These are phyloP conservation scores for Kodamaea kakaduensis DNA, from an alignment of 805 yeast species.

Conservation along the genomic window DNA sequence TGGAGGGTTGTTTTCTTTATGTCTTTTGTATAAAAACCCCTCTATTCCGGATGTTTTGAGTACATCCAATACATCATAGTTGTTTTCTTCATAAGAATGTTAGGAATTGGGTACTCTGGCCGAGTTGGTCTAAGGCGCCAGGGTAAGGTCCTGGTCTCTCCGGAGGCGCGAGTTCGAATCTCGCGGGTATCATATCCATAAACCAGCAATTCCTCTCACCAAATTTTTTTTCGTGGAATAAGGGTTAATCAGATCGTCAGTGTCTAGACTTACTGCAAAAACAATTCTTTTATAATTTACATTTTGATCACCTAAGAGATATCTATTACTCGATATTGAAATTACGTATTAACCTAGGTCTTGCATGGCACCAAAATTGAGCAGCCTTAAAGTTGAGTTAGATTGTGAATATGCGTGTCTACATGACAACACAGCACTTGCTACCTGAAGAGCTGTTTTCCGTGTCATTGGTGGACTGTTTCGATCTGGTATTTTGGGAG, in stretches of 20 bases:
- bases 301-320: not conserved
- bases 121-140: constrained; percentile 45
- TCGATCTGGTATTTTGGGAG: constrained; percentile 15
- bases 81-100: too few relatives aligned
- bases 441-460: constrained; percentile 13
- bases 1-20: not conserved
- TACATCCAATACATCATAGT: not conserved
- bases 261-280: too few relatives aligned
- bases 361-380: too few relatives aligned
- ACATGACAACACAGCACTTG: constrained; percentile 33
- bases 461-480: constrained; percentile 18
- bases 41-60: too few relatives aligned
- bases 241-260: not conserved
- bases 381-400: not conserved
- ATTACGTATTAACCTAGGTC: not conserved
- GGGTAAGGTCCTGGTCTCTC: constrained; percentile 46
- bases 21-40: not conserved
- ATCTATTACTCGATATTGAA: not conserved
- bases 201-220: constrained; percentile 33
- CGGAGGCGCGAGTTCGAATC: constrained; percentile 46
- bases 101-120: constrained; percentile 42
- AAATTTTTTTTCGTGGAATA: constrained; percentile 12
- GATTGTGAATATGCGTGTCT: constrained; percentile 2
- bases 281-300: not conserved
- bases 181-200: constrained; percentile 36